phyloP scores from a whole-genome alignment of 2,329 filamentous ascomycete genomes.

The Colletotrichum noveboracense region DNA sequence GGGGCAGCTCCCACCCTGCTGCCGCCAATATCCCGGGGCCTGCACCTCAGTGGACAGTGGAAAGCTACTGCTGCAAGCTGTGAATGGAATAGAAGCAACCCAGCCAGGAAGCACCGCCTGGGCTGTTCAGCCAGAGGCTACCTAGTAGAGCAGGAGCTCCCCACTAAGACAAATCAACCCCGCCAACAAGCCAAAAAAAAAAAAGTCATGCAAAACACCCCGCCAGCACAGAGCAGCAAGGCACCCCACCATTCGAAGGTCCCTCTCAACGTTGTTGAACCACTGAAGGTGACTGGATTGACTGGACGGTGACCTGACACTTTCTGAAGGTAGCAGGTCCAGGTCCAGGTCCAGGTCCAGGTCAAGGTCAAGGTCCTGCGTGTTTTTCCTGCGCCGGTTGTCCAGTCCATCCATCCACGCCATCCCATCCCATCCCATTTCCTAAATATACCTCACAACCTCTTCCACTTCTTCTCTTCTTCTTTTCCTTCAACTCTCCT shows the following conservation, averaged over 20 bases:
- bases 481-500: conserved; percentile 26
- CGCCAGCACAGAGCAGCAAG: conserved; percentile 25
- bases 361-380: background rate
- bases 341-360: background rate
- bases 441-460: conserved; percentile 23
- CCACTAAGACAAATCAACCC: conserved; percentile 21
- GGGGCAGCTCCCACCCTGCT: conserved; percentile 1
- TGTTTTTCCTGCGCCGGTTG: conserved; percentile 4
- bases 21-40: background rate
- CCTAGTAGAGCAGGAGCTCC: background rate
- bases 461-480: conserved; percentile 22
- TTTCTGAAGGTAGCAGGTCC: background rate
- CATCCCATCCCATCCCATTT: conserved; percentile 21
- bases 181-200: conserved; percentile 27
- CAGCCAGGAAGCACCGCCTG: background rate
- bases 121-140: background rate
- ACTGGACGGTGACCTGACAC: background rate
- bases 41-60: background rate
- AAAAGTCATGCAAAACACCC: conserved; percentile 19
- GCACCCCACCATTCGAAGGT: conserved; percentile 26
- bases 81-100: no score
- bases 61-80: background rate
- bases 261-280: conserved; percentile 23
- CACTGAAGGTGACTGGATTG: conserved; percentile 5
- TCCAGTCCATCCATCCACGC: conserved; percentile 15